Conservation (phyloP, 805 yeast species). For the Candida maris region DNA sequence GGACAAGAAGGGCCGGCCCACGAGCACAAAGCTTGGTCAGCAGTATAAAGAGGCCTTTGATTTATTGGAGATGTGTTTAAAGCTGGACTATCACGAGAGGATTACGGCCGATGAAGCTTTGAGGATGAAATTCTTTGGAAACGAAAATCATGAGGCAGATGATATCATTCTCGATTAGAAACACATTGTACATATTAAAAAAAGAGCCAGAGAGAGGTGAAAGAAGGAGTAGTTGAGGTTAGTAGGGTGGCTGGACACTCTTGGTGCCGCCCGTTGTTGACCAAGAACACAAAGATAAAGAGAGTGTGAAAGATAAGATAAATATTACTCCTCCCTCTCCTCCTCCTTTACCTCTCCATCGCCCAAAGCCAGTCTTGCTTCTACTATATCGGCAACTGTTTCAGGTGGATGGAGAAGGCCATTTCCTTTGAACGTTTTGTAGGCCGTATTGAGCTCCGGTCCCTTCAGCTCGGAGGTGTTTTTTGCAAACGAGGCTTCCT, state of each 20-base stretch:
- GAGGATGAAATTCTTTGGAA: constrained; percentile 58
- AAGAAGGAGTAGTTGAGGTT: too few species aligned
- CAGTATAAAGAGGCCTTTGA: constrained; percentile 47
- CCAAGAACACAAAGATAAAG: too few species aligned
- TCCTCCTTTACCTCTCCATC: constrained; percentile 20
- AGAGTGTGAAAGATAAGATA: too few species aligned
- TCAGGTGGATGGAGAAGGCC: constrained; percentile 56
- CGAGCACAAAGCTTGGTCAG: constrained; percentile 34
- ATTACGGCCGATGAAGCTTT: constrained; percentile 56
- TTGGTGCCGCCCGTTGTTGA: too few species aligned
- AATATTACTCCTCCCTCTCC: too few species aligned
- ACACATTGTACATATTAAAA: constrained; percentile 3
- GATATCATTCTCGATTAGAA: constrained; percentile 23
- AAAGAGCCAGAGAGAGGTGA: too few species aligned
- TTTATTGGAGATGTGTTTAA: constrained; percentile 53
- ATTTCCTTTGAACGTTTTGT: constrained; percentile 62
- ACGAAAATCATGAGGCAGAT: constrained; percentile 22
- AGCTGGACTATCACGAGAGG: constrained; percentile 54
- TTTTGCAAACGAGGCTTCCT: constrained; percentile 47
- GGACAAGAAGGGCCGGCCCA: constrained; percentile 39
- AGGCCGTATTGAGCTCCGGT: constrained; percentile 28
- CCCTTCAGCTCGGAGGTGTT: constrained; percentile 27
- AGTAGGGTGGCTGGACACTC: too few species aligned
- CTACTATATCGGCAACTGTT: constrained; percentile 36
- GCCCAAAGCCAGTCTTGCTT: constrained; percentile 36